phyloP scores from a whole-genome alignment of 257 asterid species.

The Ballota nigra region DNA sequence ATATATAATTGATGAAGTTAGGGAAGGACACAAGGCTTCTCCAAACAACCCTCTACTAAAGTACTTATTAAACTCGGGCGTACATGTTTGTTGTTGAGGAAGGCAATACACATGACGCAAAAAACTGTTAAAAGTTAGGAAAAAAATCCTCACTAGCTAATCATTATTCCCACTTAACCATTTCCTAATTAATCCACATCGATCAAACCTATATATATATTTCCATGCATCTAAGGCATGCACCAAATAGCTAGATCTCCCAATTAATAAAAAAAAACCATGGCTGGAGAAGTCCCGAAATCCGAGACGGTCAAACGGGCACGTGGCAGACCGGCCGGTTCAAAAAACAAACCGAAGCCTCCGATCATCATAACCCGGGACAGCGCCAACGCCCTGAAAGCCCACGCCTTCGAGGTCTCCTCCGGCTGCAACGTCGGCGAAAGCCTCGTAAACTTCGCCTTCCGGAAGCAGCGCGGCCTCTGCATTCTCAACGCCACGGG shows the following conservation, averaged over 20 bases:
- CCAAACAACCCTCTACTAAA: too few relatives aligned
- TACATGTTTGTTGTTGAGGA: slow-evolving; percentile 32
- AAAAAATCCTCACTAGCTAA: slow-evolving; percentile 23
- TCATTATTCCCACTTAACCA: slow-evolving; percentile 53
- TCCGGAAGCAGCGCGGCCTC: slow-evolving; percentile 69
- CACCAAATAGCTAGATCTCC: neutral
- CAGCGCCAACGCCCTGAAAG: slow-evolving; percentile 73
- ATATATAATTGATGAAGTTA: neutral
- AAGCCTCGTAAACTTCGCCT: slow-evolving; percentile 53
- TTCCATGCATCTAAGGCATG: slow-evolving; percentile 27
- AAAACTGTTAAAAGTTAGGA: slow-evolving; percentile 75
- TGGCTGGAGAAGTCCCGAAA: slow-evolving; percentile 50
- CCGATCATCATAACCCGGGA: slow-evolving; percentile 90
- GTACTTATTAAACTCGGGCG: neutral
- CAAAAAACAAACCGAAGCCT: slow-evolving; percentile 94
- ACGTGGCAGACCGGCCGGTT: slow-evolving; percentile 91
- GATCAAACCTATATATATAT: slow-evolving; percentile 31
- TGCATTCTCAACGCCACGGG: slow-evolving; percentile 82
- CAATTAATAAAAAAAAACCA: neutral
- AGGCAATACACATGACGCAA: slow-evolving; percentile 71
- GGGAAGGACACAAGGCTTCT: too few relatives aligned
- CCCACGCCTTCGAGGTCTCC: slow-evolving; percentile 82
- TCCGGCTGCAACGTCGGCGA: slow-evolving; percentile 78
- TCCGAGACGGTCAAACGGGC: slow-evolving; percentile 3
- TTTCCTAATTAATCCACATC: slow-evolving; percentile 50